Evolutionary conservation across 495 filamentous ascomycete genomes (phyloP).

Genomic region (Thozetella sp.): DNA sequence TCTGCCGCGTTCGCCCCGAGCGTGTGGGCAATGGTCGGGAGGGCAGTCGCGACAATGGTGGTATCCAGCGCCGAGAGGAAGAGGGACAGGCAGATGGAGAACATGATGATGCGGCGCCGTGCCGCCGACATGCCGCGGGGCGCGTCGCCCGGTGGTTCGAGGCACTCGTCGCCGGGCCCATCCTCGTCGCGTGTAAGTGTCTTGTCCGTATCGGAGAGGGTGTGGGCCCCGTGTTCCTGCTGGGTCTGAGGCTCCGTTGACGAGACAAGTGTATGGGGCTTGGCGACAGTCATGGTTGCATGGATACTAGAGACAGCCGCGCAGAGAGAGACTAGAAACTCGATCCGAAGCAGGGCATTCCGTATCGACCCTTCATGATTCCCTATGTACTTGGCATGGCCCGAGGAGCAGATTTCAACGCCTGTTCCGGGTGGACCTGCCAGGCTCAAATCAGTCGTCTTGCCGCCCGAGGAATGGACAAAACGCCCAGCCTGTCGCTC

Average conservation of each 20-base stretch:
- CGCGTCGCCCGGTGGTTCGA: not conserved
- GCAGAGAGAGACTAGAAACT: no score
- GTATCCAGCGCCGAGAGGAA: slow-evolving; percentile 51
- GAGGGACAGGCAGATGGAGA: slow-evolving; percentile 37
- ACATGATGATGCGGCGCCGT: slow-evolving; percentile 15
- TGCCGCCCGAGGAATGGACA: no score
- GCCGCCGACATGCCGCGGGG: not conserved
- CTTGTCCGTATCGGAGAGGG: not conserved
- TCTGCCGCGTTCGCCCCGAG: slow-evolving; percentile 22
- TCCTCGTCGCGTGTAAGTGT: not conserved
- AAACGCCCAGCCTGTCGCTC: no score
- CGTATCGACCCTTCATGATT: not conserved
- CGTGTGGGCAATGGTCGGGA: slow-evolving; percentile 24
- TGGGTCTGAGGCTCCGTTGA: no score
- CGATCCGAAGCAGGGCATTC: no score
- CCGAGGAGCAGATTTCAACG: not conserved
- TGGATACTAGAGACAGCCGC: no score
- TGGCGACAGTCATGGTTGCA: no score
- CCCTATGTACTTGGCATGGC: not conserved
- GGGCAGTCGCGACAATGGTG: slow-evolving; percentile 48
- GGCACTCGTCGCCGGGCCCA: not conserved
- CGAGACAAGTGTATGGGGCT: no score
- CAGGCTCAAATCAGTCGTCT: no score
- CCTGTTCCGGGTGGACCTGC: no score
- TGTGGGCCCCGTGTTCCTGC: not conserved